These are phyloP conservation scores for Turnera subulata DNA, from an alignment of 345 rosid genomes.

Conservation along the genomic window DNA sequence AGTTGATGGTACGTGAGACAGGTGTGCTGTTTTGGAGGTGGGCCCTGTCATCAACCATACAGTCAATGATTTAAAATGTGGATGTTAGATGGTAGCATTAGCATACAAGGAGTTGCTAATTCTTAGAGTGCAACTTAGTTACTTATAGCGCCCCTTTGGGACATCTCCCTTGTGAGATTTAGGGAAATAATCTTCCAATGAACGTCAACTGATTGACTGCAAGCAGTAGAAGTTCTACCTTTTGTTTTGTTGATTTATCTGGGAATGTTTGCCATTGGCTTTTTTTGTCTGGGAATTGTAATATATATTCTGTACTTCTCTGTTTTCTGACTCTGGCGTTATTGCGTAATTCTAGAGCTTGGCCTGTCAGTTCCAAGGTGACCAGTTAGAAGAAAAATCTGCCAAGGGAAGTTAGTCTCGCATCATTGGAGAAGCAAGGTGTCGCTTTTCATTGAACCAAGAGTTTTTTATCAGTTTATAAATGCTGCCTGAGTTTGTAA, in stretches of 20 bases:
- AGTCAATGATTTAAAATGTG: constrained; percentile 19
- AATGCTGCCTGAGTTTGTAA: constrained; percentile 18
- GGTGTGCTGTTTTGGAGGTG: constrained; percentile 75
- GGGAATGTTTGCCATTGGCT: not conserved
- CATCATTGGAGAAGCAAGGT: constrained; percentile 27
- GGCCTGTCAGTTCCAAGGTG: constrained; percentile 93
- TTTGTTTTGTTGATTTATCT: not conserved
- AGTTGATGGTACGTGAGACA: constrained; percentile 91
- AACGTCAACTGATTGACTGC: not conserved
- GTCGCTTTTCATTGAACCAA: constrained; percentile 12
- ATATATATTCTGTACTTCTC: not conserved
- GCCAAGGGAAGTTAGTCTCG: constrained; percentile 19
- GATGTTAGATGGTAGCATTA: constrained; percentile 1
- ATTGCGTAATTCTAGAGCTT: constrained; percentile 47
- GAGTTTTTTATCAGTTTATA: constrained; percentile 11
- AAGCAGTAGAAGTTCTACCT: not conserved
- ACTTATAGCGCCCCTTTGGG: not conserved
- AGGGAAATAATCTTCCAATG: not conserved
- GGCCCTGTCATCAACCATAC: constrained; percentile 41
- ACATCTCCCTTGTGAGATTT: constrained; percentile 1
- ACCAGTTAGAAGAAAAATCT: constrained; percentile 26
- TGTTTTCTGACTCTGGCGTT: constrained; percentile 24
- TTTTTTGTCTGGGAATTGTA: not conserved
- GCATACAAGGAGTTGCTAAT: constrained; percentile 6
- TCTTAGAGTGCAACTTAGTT: not conserved